Evolutionary conservation across 192 early-diverging fungal species (phyloP).

Genomic region (Coemansia sp.): DNA sequence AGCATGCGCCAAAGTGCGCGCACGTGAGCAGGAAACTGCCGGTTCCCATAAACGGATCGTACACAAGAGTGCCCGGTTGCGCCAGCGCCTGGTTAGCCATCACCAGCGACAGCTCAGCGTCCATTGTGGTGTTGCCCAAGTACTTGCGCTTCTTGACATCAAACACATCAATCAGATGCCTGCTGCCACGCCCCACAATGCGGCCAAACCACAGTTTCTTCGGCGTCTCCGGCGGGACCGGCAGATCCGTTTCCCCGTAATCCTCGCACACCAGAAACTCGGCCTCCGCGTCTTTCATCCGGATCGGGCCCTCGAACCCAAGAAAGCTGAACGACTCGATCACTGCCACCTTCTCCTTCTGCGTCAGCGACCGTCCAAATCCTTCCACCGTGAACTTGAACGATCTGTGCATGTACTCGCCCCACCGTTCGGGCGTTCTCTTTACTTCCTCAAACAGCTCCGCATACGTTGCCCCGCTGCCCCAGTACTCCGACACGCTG

Average conservation of each 20-base stretch:
- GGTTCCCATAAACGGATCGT: conserved; percentile 98
- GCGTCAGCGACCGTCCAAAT: conserved; percentile 73
- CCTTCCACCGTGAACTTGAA: conserved; percentile 78
- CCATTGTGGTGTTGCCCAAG: conserved; percentile 96
- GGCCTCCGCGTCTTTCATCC: conserved; percentile 76
- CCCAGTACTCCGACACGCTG: conserved; percentile 79
- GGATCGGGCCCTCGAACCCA: conserved; percentile 75
- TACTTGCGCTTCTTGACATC: conserved; percentile 95
- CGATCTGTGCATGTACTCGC: conserved; percentile 55
- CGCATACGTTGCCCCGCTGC: conserved; percentile 60
- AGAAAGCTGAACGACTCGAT: conserved; percentile 88
- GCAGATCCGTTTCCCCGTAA: conserved; percentile 61
- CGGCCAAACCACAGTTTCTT: conserved; percentile 70
- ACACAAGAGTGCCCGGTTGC: conserved; percentile 68
- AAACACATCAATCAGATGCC: conserved; percentile 74
- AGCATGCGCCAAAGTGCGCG: conserved; percentile 89
- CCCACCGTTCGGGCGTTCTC: conserved; percentile 60
- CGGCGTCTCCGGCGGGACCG: conserved; percentile 14
- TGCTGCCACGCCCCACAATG: conserved; percentile 65
- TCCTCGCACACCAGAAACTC: conserved; percentile 79
- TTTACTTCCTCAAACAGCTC: conserved; percentile 63
- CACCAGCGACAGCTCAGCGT: conserved; percentile 93
- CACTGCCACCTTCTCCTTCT: conserved; percentile 71
- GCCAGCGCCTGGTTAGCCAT: conserved; percentile 96
- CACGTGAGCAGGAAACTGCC: conserved; percentile 92